These are phyloP conservation scores for Cladophialophora immunda DNA, from an alignment of 2,329 filamentous ascomycete genomes.

Conservation along the genomic window DNA sequence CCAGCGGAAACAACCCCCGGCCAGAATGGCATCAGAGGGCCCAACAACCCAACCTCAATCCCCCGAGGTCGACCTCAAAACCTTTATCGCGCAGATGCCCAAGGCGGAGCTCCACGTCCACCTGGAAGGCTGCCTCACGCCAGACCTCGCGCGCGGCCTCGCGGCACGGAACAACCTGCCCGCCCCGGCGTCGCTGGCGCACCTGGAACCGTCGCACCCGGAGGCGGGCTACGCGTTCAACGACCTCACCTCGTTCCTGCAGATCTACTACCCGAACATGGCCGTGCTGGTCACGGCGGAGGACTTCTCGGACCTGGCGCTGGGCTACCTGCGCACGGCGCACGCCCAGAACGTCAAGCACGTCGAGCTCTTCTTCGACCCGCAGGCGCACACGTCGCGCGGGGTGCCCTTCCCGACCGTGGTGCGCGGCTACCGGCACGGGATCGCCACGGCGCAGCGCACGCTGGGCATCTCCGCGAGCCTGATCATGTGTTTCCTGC, in stretches of 20 bases:
- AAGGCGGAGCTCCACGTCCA: constrained; percentile 40
- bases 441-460: constrained; percentile 66
- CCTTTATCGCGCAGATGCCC: constrained; percentile 37
- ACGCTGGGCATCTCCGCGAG: constrained; percentile 72
- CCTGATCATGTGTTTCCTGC: constrained; percentile 76
- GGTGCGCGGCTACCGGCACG: constrained; percentile 69
- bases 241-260: constrained; percentile 63
- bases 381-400: constrained; percentile 74
- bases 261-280: constrained; percentile 82
- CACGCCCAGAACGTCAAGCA: constrained; percentile 72
- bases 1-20: background rate
- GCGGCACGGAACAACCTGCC: constrained; percentile 38
- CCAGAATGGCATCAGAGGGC: constrained; percentile 4
- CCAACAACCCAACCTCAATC: constrained; percentile 4
- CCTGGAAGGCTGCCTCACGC: constrained; percentile 39
- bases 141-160: constrained; percentile 29
- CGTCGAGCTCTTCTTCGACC: constrained; percentile 83
- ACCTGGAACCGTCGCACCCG: constrained; percentile 24
- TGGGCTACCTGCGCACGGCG: constrained; percentile 74
- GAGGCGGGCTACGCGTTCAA: constrained; percentile 35
- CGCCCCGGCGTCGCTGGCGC: constrained; percentile 30
- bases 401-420: constrained; percentile 71
- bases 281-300: constrained; percentile 68
- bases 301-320: constrained; percentile 79
- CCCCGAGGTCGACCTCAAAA: constrained; percentile 25